Evolutionary conservation across 352 stramenopile species (phyloP), one percentile per base, ranked within the genome.

Genomic region (Globisporangium polare): DNA sequence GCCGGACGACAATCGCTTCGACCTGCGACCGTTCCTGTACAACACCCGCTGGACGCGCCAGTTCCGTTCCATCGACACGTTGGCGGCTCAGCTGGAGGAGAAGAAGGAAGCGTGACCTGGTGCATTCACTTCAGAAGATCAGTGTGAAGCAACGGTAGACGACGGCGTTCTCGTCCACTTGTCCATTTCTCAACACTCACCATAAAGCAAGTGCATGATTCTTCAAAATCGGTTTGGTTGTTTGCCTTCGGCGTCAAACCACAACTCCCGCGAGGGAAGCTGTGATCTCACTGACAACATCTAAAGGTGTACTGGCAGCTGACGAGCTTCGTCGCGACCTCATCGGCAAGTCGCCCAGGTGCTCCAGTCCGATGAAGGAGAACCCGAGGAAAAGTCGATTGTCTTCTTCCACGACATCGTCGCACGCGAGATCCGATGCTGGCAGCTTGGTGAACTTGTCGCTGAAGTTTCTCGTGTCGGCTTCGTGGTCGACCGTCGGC

Each of bases 1-100:
- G 35, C 96, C 96, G 7, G 97, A 99, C 75, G 97, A 99, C 83
- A 99, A 99, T 83, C 93, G 94, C 42, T 99, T 99, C 74, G 97
- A 99, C 75, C 66, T 99, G 63, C 88, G 97, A 18, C 97, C 92
- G 58, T 99, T 99, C 79, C 78, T 99, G 24, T 99, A 99, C 78
- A 98, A 98, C 75, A 75, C 88, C 24, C 80, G 76, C 63, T 99
- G 96, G 96, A 91, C 89, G 53, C 86, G 96, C 29, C 97, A 99
- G 75, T 99, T 99, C 71, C 62, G 71, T 31, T 87, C 87, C 24
- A 99, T 99, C 62, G 96, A 99, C 76, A 72, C 78, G 55, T 78
- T 99, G 50, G 92, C 62, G 9, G 74, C 69, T 46, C 86, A 85
- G 63, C 64, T 94, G 53, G 81, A 94, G 42, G 74, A 89, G 55